A percentile compares a stretch with the other conserved stretches of the same genome.
phyloP scores from a whole-genome alignment of 2,329 filamentous ascomycete species.

The Fusarium haematococcum region DNA sequence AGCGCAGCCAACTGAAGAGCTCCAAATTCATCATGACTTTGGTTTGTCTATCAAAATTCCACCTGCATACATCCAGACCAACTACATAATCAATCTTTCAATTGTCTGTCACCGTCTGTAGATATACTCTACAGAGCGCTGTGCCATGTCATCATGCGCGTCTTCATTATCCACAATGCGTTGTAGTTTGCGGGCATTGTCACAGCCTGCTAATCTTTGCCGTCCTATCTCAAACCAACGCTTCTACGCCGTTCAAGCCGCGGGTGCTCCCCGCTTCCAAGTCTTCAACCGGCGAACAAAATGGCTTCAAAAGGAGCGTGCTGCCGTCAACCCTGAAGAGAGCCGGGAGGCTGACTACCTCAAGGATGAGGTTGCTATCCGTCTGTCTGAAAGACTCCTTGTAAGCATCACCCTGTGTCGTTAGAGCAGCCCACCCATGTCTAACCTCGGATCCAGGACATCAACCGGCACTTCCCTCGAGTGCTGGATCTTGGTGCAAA shows the following conservation, averaged over 20 bases:
- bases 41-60: slow-evolving; percentile 18
- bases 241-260: slow-evolving; percentile 81
- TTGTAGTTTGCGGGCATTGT: slow-evolving; percentile 40
- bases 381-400: slow-evolving; percentile 87
- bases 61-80: neutral
- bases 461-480: slow-evolving; percentile 86
- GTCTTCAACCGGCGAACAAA: slow-evolving; percentile 93
- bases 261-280: slow-evolving; percentile 82
- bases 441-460: slow-evolving; percentile 71
- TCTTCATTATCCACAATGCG: slow-evolving; percentile 41
- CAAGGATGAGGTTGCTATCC: slow-evolving; percentile 88
- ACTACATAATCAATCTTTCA: slow-evolving; percentile 7
- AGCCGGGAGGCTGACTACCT: slow-evolving; percentile 91
- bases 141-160: slow-evolving; percentile 49
- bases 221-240: slow-evolving; percentile 52
- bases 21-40: slow-evolving; percentile 45
- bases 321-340: slow-evolving; percentile 74
- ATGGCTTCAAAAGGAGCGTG: slow-evolving; percentile 91
- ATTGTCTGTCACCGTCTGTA: slow-evolving; percentile 6
- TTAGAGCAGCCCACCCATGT: neutral
- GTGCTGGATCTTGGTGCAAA: slow-evolving; percentile 96
- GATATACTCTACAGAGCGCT: slow-evolving; percentile 23
- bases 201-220: slow-evolving; percentile 28
- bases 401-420: slow-evolving; percentile 56
- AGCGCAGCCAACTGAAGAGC: slow-evolving; percentile 35